phyloP scores from a whole-genome alignment of 2,329 filamentous ascomycete species.

The Penicillium occitanis region DNA sequence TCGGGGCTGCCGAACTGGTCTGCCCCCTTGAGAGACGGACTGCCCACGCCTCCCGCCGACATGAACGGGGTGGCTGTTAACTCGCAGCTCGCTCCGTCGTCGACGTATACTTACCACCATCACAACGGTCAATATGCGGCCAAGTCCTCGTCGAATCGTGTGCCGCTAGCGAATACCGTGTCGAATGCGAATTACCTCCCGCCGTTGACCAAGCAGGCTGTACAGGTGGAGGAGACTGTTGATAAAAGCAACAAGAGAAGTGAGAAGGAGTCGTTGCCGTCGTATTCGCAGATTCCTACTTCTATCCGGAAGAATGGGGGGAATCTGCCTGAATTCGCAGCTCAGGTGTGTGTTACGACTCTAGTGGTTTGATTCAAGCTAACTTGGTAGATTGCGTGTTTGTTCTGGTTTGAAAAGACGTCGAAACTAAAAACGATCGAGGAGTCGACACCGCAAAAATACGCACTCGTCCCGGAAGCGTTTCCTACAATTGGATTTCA shows the following conservation, averaged over 20 bases:
- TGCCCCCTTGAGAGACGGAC: conserved; percentile 42
- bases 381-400: conserved; percentile 74
- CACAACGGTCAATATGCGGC: not conserved
- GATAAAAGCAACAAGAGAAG: conserved; percentile 32
- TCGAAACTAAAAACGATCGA: conserved; percentile 75
- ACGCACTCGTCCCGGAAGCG: conserved; percentile 66
- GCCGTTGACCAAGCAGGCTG: conserved; percentile 27
- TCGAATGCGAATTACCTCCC: conserved; percentile 20
- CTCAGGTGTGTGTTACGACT: conserved; percentile 58
- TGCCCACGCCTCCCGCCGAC: conserved; percentile 44
- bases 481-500: conserved; percentile 76
- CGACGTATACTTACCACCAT: conserved; percentile 17
- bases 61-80: conserved; percentile 45
- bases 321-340: conserved; percentile 77
- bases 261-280: conserved; percentile 42
- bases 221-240: conserved; percentile 29
- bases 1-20: conserved; percentile 32
- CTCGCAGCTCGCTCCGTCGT: conserved; percentile 16
- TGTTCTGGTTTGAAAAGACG: conserved; percentile 96
- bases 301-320: conserved; percentile 75
- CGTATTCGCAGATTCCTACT: conserved; percentile 67
- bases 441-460: conserved; percentile 51
- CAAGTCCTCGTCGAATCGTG: conserved; percentile 9
- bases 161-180: conserved; percentile 20
- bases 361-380: not conserved